Percentiles rank a stretch among this genome's conserved stretches.
These are phyloP conservation scores for Panaeolus cyanescens DNA, from an alignment of 768 basidiomycete species.

Conservation along the genomic window DNA sequence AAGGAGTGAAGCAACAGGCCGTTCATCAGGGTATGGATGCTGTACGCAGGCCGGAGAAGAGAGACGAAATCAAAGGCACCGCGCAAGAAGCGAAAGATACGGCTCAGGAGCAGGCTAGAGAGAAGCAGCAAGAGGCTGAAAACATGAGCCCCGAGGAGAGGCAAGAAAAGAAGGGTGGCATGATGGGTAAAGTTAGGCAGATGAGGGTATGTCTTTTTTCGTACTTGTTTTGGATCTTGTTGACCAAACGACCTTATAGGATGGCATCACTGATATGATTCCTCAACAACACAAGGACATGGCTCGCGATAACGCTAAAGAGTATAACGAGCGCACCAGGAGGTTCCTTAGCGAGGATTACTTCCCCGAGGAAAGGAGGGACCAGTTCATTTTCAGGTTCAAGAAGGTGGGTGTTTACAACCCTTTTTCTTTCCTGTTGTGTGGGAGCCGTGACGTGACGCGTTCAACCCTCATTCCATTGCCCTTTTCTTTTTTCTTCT, in stretches of 20 bases:
- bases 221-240: conserved; percentile 23
- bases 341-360: conserved; percentile 79
- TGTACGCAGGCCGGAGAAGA: background rate
- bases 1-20: conserved; percentile 1
- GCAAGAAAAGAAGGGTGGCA: conserved; percentile 34
- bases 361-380: conserved; percentile 88
- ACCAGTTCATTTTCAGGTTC: conserved; percentile 89
- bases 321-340: conserved; percentile 48
- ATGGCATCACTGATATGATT: conserved; percentile 47
- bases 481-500: no score
- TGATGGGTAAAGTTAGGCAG: conserved; percentile 34
- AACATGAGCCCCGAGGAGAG: conserved; percentile 15
- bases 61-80: background rate
- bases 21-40: background rate
- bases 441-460: no score
- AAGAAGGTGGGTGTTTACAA: conserved; percentile 71
- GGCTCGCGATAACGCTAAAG: conserved; percentile 44
- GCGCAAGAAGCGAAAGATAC: conserved; percentile 5
- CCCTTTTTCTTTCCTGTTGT: background rate
- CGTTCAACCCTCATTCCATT: no score
- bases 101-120: conserved; percentile 4
- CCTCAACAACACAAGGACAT: conserved; percentile 70
- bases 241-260: conserved; percentile 20
- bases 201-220: conserved; percentile 36
- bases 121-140: conserved; percentile 4